These are phyloP conservation scores for Trametes elegans DNA, from an alignment of 768 basidiomycete genomes.

Conservation along the genomic window DNA sequence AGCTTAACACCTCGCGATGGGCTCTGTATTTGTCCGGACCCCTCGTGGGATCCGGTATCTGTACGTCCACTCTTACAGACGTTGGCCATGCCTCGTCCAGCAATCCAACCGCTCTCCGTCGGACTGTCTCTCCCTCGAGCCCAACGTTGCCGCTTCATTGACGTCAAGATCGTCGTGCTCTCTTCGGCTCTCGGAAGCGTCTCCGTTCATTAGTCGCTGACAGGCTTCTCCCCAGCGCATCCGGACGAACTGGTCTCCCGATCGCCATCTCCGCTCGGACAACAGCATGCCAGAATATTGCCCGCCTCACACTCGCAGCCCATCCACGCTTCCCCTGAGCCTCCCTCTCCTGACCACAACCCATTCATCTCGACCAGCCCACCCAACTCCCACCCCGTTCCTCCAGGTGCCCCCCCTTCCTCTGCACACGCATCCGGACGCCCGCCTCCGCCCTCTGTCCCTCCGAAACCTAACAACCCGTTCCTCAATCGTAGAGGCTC, in stretches of 20 bases:
- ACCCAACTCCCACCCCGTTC: neutral
- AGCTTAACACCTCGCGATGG: neutral
- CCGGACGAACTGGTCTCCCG: constrained; percentile 8
- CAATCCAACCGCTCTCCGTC: neutral
- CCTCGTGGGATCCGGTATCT: neutral
- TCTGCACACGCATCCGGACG: constrained; percentile 2
- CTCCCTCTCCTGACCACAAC: constrained; percentile 18
- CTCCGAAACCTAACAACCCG: constrained; percentile 38
- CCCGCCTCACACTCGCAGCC: neutral
- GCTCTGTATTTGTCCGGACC: neutral
- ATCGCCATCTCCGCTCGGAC: constrained; percentile 4
- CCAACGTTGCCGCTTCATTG: neutral
- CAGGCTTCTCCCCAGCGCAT: constrained; percentile 6
- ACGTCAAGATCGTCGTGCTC: constrained; percentile 4
- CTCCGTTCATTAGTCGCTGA: neutral
- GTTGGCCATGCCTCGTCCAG: neutral
- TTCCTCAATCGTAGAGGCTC: constrained; percentile 34
- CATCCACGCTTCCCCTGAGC: constrained; percentile 4
- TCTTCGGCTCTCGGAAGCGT: neutral
- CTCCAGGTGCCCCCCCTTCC: constrained; percentile 4
- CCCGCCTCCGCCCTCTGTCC: constrained; percentile 19
- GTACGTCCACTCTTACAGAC: neutral
- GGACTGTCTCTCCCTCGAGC: neutral
- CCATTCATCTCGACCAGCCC: constrained; percentile 10
- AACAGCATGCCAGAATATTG: neutral